Evolutionary conservation across 2,329 filamentous ascomycete species (phyloP).

Genomic region (Aspergillus terreus): DNA sequence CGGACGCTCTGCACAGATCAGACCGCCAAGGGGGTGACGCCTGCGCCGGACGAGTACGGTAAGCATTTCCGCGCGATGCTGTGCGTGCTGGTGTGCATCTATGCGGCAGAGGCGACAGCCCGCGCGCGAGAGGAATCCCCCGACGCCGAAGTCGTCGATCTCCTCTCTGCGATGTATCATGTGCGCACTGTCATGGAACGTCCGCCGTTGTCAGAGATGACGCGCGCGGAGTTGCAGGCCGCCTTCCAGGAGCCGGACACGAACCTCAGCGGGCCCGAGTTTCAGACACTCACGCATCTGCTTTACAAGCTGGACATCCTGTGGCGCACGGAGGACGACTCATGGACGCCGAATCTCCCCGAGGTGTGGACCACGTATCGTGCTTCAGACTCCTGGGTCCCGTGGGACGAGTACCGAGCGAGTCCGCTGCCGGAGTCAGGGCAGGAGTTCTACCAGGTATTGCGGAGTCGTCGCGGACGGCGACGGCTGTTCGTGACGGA

Average conservation of each 20-base stretch:
- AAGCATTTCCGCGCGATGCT: not conserved
- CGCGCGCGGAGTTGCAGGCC: not conserved
- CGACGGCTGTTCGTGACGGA: slow-evolving; percentile 4
- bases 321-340: not conserved
- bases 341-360: slow-evolving; percentile 1
- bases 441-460: not conserved
- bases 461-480: slow-evolving; percentile 1
- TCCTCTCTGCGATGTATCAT: not conserved
- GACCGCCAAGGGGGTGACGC: not conserved
- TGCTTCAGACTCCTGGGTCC: not conserved
- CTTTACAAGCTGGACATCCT: slow-evolving; percentile 3
- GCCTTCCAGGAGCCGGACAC: not conserved
- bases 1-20: slow-evolving; percentile 6
- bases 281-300: slow-evolving; percentile 2
- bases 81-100: not conserved
- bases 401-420: slow-evolving; percentile 1
- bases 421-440: not conserved
- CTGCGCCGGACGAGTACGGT: not conserved
- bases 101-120: not conserved
- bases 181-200: not conserved
- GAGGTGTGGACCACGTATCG: not conserved
- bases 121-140: not conserved
- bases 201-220: not conserved
- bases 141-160: not conserved
- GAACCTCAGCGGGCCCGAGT: slow-evolving; percentile 1